phyloP scores from a whole-genome alignment of 305 asterid genomes.

The Solanum hybrid region DNA sequence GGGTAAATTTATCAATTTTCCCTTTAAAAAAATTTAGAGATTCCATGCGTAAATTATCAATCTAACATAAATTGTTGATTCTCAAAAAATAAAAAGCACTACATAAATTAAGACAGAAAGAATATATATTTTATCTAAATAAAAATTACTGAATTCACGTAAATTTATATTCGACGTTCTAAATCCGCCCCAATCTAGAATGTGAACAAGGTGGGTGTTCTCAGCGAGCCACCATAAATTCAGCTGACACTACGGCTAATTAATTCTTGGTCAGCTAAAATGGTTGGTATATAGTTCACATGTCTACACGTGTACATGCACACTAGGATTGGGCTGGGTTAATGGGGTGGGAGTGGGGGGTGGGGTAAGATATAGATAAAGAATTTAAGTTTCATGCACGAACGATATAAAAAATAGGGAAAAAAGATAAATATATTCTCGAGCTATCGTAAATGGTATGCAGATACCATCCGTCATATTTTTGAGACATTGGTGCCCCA shows the following conservation, averaged over 20 bases:
- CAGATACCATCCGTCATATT: too few relatives aligned
- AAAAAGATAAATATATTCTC: too few relatives aligned
- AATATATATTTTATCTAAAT: not conserved
- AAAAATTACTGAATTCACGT: not conserved
- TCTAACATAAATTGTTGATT: too few relatives aligned
- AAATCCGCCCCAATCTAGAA: not conserved
- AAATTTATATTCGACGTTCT: not conserved
- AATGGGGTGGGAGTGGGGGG: not conserved
- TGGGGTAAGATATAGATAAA: not conserved
- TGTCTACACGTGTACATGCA: slow-evolving; percentile 9
- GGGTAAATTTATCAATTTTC: too few relatives aligned
- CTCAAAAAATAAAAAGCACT: too few relatives aligned
- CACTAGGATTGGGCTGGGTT: not conserved
- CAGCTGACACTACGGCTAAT: not conserved
- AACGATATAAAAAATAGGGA: too few relatives aligned
- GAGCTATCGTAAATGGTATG: too few relatives aligned
- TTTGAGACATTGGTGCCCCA: too few relatives aligned
- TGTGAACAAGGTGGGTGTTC: not conserved
- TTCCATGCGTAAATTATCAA: too few relatives aligned
- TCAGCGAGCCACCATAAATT: slow-evolving; percentile 6
- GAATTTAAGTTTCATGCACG: not conserved
- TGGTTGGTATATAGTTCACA: slow-evolving; percentile 10
- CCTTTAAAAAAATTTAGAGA: too few relatives aligned
- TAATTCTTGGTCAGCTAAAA: not conserved
- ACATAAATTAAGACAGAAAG: too few relatives aligned